Evolutionary conservation across 139 green algal genomes (phyloP), one percentile per base, ranked within the genome.

Genomic region (Chlorella vulgaris): DNA sequence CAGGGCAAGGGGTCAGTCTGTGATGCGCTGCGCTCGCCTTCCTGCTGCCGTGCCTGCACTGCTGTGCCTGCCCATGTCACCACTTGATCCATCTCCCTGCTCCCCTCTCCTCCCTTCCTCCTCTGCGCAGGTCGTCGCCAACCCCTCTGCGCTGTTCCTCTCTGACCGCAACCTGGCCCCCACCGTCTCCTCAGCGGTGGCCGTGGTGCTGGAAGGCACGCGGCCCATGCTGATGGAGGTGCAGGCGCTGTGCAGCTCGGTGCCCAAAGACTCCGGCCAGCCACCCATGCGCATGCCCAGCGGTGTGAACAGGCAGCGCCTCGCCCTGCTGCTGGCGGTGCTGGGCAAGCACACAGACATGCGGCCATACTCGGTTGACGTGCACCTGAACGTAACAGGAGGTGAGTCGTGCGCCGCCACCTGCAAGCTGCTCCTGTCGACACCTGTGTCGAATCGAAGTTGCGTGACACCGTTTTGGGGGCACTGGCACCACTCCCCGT

Each of bases 211-310:
- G 69, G 90, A 98, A 73, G 94, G 93, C 15, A 92, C 86, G 8
- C 89, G 95, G 10, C 93, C 94, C 1, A 66, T 98, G 66, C 85
- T 98, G 71, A 55, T 98, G 38, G 95, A 98, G 80, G 86, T 98
- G 2, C 95, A 98, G 82, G 95, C 94, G 40, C 87, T 97, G n/a
- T 93, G 89, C 80, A 87, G 83, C 4, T 69, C 74, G 10, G 53
- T 81, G 21, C 75, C 76, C 1, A 67, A 85, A 47, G 81, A 58
- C 35, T 43, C 26, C 35, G 19, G 18, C 21, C 22, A n/a, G n/a
- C 69, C 76, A 21, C 83, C 89, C 28, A 29, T 81, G 29, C 85
- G 90, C 29, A 79, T 82, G 18, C 88, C 88, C 31, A 90, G 82
- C 40, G 92, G 92, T 50, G 75, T 94, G 24, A 82, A 90, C 74